A percentile compares a stretch with the other conserved stretches of the same genome.
Evolutionary conservation across 192 early-diverging fungal genomes (phyloP).

Genomic region (Entomortierella parvispora): DNA sequence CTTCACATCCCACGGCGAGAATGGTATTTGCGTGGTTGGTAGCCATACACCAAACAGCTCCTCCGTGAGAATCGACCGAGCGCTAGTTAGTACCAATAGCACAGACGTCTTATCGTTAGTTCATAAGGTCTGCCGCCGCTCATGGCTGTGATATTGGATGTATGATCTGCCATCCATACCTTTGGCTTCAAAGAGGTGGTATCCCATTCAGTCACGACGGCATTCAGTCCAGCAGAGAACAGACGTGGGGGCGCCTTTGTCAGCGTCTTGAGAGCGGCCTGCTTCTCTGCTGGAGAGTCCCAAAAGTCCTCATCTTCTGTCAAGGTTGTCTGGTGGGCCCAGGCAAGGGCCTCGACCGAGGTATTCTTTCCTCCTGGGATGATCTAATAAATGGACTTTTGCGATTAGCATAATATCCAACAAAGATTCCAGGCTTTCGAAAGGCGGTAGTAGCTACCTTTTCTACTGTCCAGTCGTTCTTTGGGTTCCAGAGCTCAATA

Average conservation of each 20-base stretch:
- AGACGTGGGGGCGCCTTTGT: conserved; percentile 72
- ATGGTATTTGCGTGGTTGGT: conserved; percentile 77
- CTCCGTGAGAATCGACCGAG: conserved; percentile 84
- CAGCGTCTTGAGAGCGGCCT: conserved; percentile 60
- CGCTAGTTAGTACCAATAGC: conserved; percentile 39
- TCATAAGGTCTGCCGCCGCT: too few relatives aligned
- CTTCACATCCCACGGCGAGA: conserved; percentile 93
- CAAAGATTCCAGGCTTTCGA: neutral
- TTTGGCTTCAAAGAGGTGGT: conserved; percentile 69
- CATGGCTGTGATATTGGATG: too few relatives aligned
- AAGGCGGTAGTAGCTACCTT: conserved; percentile 63
- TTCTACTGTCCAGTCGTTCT: conserved; percentile 75
- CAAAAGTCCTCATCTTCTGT: conserved; percentile 73
- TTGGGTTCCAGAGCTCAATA: conserved; percentile 92
- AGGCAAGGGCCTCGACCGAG: conserved; percentile 83
- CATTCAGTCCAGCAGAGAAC: conserved; percentile 88
- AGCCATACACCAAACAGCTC: conserved; percentile 94
- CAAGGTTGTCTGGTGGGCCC: conserved; percentile 80
- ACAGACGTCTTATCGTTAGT: neutral
- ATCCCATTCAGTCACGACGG: conserved; percentile 91
- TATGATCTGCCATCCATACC: conserved; percentile 34
- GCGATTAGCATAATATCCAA: neutral
- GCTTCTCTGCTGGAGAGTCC: conserved; percentile 71
- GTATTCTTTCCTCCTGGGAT: conserved; percentile 82
- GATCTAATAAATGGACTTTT: conserved; percentile 55